Evolutionary conservation across 2,329 filamentous ascomycete species (phyloP).

Genomic region (Trichoderma harzianum): DNA sequence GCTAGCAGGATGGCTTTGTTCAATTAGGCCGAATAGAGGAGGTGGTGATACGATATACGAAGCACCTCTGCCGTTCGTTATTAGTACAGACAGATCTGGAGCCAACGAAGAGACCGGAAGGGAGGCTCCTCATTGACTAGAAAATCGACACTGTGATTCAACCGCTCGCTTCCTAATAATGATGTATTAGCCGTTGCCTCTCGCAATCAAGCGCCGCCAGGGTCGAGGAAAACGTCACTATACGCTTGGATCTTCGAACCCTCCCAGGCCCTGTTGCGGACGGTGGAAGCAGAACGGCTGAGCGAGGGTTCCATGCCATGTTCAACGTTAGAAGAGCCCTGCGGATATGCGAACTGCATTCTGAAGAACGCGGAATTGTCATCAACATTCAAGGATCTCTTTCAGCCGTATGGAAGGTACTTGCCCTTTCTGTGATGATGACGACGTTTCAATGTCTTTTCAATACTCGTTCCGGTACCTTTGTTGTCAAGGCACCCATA

Average conservation of each 20-base stretch:
- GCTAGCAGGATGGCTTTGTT: neutral
- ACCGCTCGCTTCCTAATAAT: neutral
- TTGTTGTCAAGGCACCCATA: neutral
- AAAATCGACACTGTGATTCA: neutral
- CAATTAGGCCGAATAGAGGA: neutral
- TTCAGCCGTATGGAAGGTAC: neutral
- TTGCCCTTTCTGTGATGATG: neutral
- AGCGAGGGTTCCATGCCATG: neutral
- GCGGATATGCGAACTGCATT: neutral
- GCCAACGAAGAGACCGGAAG: neutral
- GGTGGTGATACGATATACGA: neutral
- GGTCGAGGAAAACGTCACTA: neutral
- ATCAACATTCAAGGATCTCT: neutral
- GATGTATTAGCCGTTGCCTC: neutral
- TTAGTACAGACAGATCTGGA: neutral
- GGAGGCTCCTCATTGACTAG: neutral
- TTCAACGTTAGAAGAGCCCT: neutral
- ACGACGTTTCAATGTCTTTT: neutral
- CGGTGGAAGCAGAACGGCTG: neutral
- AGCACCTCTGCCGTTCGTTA: neutral
- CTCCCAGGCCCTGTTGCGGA: neutral
- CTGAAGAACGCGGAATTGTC: neutral
- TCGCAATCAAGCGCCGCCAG: neutral
- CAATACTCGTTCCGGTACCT: neutral
- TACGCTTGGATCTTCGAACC: neutral